Evolutionary conservation across 176 grass and related monocot species (phyloP).

Genomic region (Carex littledalei): DNA sequence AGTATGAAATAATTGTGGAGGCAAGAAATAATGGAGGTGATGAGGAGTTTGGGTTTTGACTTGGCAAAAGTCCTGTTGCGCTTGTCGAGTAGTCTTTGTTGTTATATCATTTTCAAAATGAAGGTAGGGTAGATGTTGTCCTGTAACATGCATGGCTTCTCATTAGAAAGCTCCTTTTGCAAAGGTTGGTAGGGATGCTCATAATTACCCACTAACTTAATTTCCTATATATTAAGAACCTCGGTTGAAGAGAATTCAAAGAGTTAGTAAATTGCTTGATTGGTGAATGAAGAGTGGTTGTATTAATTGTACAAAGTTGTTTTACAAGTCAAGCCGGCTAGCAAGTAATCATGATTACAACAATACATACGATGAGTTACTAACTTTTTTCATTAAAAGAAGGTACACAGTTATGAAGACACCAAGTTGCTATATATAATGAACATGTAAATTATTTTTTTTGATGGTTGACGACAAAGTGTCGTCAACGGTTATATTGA

Average conservation of each 20-base stretch:
- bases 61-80: background rate
- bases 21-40: background rate
- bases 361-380: too few relatives aligned
- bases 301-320: too few relatives aligned
- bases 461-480: too few relatives aligned
- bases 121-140: conserved; percentile 1
- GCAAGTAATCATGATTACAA: too few relatives aligned
- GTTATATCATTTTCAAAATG: conserved; percentile 10
- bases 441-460: too few relatives aligned
- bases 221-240: background rate
- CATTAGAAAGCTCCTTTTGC: background rate
- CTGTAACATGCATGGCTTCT: conserved; percentile 14
- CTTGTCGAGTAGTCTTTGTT: conserved; percentile 5
- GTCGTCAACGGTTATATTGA: too few relatives aligned
- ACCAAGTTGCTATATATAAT: too few relatives aligned
- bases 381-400: too few relatives aligned
- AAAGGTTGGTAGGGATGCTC: background rate
- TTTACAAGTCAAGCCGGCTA: too few relatives aligned
- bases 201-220: background rate
- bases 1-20: background rate
- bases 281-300: background rate
- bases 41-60: conserved; percentile 8
- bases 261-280: background rate
- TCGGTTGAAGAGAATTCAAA: background rate
- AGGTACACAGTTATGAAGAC: too few relatives aligned